Percentiles rank a stretch among this genome's conserved stretches.
Conservation (phyloP, 2,329 filamentous ascomycete genomes). For the Xylaria sp. region DNA sequence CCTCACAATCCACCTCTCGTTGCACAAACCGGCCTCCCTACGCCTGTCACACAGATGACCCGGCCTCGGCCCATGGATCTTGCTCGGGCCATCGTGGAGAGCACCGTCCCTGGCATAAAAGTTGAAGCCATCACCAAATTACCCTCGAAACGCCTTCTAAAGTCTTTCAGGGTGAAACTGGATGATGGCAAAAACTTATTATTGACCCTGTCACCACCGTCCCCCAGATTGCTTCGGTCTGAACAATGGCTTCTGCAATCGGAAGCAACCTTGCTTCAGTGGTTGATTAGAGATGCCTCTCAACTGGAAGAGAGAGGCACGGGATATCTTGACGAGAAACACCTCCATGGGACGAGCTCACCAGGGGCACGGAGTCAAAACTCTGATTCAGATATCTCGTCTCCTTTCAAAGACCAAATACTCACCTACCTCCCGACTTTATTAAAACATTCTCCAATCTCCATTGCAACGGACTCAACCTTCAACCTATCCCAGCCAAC, state of each 20-base stretch:
- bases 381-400: conserved; percentile 8
- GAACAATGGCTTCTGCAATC: conserved; percentile 42
- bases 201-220: conserved; percentile 41
- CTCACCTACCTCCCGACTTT: conserved; percentile 37
- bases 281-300: conserved; percentile 34
- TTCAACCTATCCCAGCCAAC: conserved; percentile 41
- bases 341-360: neutral
- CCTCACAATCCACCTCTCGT: conserved; percentile 26
- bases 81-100: conserved; percentile 35
- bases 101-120: conserved; percentile 30
- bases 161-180: conserved; percentile 40
- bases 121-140: conserved; percentile 34
- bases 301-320: conserved; percentile 1
- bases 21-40: conserved; percentile 23
- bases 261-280: conserved; percentile 42
- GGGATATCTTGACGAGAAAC: neutral
- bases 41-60: conserved; percentile 33
- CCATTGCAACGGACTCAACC: conserved; percentile 31
- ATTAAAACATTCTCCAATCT: conserved; percentile 35
- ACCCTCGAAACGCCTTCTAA: conserved; percentile 36
- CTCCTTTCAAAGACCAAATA: conserved; percentile 20
- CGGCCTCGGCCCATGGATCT: conserved; percentile 30
- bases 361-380: neutral
- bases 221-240: conserved; percentile 41
- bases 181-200: conserved; percentile 39